Percentiles rank a stretch among this genome's conserved stretches.
Evolutionary conservation across 352 stramenopile genomes (phyloP).

Genomic region (Pythium insidiosum): DNA sequence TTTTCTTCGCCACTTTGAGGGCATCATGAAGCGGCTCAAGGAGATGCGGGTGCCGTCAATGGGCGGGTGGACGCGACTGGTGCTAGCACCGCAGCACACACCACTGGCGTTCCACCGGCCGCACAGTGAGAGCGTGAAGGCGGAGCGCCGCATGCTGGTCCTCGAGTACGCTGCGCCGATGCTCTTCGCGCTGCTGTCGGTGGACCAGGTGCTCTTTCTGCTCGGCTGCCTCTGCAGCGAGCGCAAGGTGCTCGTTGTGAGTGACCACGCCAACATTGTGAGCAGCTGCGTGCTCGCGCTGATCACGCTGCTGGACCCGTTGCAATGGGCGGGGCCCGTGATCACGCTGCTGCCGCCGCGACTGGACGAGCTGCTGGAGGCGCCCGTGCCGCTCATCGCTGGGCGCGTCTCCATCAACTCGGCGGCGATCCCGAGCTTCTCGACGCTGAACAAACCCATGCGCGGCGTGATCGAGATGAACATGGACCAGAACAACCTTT

Average conservation of each 20-base stretch:
- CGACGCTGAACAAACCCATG: constrained; percentile 49
- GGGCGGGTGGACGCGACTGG: constrained; percentile 65
- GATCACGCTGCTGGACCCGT: constrained; percentile 51
- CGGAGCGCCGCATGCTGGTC: constrained; percentile 51
- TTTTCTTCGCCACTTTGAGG: constrained; percentile 58
- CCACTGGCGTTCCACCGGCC: constrained; percentile 69
- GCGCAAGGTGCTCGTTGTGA: constrained; percentile 69
- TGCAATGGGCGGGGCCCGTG: constrained; percentile 72
- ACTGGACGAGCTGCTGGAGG: constrained; percentile 65
- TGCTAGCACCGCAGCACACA: constrained; percentile 45
- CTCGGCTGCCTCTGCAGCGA: constrained; percentile 71
- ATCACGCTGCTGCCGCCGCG: constrained; percentile 63
- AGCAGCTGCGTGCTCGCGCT: constrained; percentile 70
- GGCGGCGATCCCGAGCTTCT: constrained; percentile 32
- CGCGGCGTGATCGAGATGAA: constrained; percentile 74
- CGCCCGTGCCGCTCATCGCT: constrained; percentile 68
- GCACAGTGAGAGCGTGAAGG: constrained; percentile 43
- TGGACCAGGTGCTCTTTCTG: constrained; percentile 75
- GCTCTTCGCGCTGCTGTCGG: constrained; percentile 61
- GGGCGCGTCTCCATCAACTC: constrained; percentile 61
- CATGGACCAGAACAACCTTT: constrained; percentile 68
- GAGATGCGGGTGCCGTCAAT: constrained; percentile 60
- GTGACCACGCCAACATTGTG: constrained; percentile 64
- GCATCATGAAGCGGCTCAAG: constrained; percentile 46
- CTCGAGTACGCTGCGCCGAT: constrained; percentile 65